Conservation (phyloP, 495 filamentous ascomycete genomes). For the Echria macrotheca region DNA sequence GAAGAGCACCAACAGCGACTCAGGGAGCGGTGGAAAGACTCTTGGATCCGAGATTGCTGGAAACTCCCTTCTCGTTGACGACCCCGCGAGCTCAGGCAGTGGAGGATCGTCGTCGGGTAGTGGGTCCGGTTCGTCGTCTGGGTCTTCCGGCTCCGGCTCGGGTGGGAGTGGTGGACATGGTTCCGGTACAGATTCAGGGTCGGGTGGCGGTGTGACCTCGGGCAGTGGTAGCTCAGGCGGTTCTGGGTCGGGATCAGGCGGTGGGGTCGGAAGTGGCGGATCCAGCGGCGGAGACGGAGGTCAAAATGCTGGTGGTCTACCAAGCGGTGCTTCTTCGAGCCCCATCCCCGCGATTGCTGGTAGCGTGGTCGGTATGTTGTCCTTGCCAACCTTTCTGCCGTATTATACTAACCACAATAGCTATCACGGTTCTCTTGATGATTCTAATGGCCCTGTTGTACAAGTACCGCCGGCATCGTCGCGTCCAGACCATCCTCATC, state of each 20-base stretch:
- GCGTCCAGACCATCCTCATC: slow-evolving; percentile 21
- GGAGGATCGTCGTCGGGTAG: background rate
- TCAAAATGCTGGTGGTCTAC: background rate
- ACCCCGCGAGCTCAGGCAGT: background rate
- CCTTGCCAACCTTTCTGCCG: no score
- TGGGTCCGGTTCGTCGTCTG: background rate
- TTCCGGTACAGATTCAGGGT: background rate
- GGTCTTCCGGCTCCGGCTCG: background rate
- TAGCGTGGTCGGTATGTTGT: slow-evolving; percentile 19
- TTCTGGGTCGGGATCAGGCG: background rate
- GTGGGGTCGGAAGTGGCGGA: background rate
- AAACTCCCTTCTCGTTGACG: slow-evolving; percentile 1
- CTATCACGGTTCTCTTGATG: slow-evolving; percentile 20
- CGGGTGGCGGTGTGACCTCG: background rate
- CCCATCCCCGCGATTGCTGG: slow-evolving; percentile 20
- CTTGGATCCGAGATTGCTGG: slow-evolving; percentile 1
- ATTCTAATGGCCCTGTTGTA: slow-evolving; percentile 23
- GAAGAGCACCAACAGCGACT: background rate
- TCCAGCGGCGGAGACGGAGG: background rate
- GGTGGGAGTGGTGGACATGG: background rate
- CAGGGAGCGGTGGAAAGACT: background rate
- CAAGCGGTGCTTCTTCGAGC: background rate
- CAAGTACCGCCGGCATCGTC: slow-evolving; percentile 21
- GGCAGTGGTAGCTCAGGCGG: background rate
- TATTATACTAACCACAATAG: no score